Evolutionary conservation across 148 eudicot genomes (phyloP), one percentile per base, ranked within the genome.

Genomic region (Cornus controversa): DNA sequence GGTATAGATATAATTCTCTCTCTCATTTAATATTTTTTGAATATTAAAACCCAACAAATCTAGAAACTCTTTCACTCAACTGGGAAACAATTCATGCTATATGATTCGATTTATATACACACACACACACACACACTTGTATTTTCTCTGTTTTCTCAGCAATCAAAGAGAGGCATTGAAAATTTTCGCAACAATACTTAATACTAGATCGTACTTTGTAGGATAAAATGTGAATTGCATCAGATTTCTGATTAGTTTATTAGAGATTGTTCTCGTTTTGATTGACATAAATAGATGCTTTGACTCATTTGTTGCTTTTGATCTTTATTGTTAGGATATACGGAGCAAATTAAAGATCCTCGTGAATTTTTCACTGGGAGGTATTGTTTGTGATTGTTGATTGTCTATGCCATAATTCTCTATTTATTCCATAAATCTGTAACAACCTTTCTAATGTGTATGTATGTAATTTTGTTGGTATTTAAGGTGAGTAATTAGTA

Each of bases 301-400:
- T 16, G 15, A 40, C 8, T 66, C 16, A 53, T 24, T 74, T 8
- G 20, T 40, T 66, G 54, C 11, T 60, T 77, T 72, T 20, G 8
- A 47, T 80, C 80, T 68, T 20, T 14, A 60, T 82, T 82, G 53
- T 40, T 74, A 5, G 97, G 97, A 58, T 89, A 84, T 73, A 79
- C 80, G 13, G 90, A 88, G 75, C 99, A 93, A 80, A 77, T 96
- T 74, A 86, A 88, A 83, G 84, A 90, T 77, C 78, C 85, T 24
- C 82, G 85, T 66, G 80, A 81, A 78, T 96, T 83, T 85, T 96
- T 96, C 81, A 90, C 99, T 75, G 98, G 99, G 85, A 96, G 99
- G 99, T 93, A 82, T 57, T 62, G 7, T 57, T 18, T 77, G 24
- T 15, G 58, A 10, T 72, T 14, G 53, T 34, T 74, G 20, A 54